Conservation (phyloP, 2,329 filamentous ascomycete genomes). For the Penicillium sp. region DNA sequence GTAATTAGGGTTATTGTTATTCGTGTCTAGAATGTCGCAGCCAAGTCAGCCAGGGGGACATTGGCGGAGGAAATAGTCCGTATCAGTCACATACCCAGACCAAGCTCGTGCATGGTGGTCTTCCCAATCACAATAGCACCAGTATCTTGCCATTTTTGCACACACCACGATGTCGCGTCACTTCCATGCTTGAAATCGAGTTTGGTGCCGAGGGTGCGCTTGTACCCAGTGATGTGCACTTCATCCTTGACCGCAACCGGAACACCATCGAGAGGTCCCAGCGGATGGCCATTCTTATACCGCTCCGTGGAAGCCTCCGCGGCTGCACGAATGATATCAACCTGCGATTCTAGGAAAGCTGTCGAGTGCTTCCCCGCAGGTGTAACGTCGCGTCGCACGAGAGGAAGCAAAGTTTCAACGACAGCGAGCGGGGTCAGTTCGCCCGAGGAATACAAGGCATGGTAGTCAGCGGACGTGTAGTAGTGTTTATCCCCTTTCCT, state of each 20-base stretch:
- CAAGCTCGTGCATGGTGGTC: constrained; percentile 78
- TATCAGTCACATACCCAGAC: constrained; percentile 55
- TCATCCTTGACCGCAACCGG: constrained; percentile 86
- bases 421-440: constrained; percentile 72
- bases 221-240: constrained; percentile 69
- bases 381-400: constrained; percentile 63
- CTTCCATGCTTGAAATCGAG: constrained; percentile 56
- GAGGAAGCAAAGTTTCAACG: constrained; percentile 67
- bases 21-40: constrained; percentile 58
- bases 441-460: constrained; percentile 70
- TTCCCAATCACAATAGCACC: constrained; percentile 77
- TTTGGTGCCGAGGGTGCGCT: constrained; percentile 64
- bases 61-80: not conserved
- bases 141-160: constrained; percentile 69
- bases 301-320: constrained; percentile 73
- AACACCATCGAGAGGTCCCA: constrained; percentile 76
- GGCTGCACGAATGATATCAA: constrained; percentile 64
- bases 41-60: not conserved
- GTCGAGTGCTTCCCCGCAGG: constrained; percentile 64
- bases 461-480: constrained; percentile 74
- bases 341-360: constrained; percentile 70
- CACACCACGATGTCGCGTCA: constrained; percentile 67
- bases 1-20: constrained; percentile 75
- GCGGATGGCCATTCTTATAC: constrained; percentile 65
- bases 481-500: constrained; percentile 51